phyloP scores from a whole-genome alignment of 225 moss, liverwort and hornwort genomes.

The Straminergon stramineum region DNA sequence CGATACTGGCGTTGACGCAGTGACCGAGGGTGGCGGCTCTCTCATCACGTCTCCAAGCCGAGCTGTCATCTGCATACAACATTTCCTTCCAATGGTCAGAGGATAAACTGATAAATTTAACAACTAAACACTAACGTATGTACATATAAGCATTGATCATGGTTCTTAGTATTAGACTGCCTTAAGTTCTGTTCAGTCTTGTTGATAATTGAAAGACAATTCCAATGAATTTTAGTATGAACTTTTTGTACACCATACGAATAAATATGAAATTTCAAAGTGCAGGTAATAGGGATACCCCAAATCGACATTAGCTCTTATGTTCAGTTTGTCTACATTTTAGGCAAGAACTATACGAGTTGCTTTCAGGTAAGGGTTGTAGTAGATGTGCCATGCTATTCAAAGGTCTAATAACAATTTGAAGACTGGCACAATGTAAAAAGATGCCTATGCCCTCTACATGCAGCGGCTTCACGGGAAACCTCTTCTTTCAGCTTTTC shows the following conservation, averaged over 20 bases:
- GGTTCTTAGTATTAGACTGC: neutral
- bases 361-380: neutral
- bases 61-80: slow-evolving; percentile 40
- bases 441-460: neutral
- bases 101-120: neutral
- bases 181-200: neutral
- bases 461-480: neutral
- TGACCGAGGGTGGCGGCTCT: slow-evolving; percentile 46
- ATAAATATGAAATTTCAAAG: neutral
- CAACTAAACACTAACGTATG: neutral
- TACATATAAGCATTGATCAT: neutral
- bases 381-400: neutral
- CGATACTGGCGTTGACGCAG: slow-evolving; percentile 20
- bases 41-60: slow-evolving; percentile 76
- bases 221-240: neutral
- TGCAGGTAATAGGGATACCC: neutral
- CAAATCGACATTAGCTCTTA: neutral
- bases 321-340: neutral
- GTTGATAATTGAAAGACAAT: neutral
- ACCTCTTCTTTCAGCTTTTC: neutral
- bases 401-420: neutral
- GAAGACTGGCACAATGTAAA: neutral
- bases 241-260: neutral
- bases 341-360: neutral
- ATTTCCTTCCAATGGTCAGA: neutral